A percentile compares a stretch with the other conserved stretches of the same genome.
Conservation (phyloP, 2,329 filamentous ascomycete genomes). For the Trichothecium roseum region DNA sequence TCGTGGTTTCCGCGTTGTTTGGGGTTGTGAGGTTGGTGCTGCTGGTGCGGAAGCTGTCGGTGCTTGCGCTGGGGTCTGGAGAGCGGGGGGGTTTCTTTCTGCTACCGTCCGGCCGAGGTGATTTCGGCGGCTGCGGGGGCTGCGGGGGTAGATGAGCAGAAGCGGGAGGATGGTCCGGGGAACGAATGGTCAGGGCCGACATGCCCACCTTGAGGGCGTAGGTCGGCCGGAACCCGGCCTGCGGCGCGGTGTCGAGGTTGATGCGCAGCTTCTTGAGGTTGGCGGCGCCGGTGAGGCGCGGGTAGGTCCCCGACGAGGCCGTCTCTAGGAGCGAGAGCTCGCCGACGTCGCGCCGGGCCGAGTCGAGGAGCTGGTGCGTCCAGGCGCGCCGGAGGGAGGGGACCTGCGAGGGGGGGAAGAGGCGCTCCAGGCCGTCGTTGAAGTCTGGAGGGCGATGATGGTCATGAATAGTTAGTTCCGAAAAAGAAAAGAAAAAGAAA, state of each 20-base stretch:
- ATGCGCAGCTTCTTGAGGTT: slow-evolving; percentile 34
- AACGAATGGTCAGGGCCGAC: slow-evolving; percentile 13
- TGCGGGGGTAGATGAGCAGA: too few species aligned
- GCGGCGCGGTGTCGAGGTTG: slow-evolving; percentile 32
- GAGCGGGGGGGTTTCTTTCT: too few species aligned
- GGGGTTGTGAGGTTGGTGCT: too few species aligned
- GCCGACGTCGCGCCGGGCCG: slow-evolving; percentile 28
- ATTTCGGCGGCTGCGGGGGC: too few species aligned
- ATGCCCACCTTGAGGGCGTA: slow-evolving; percentile 28
- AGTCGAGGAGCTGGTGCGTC: slow-evolving; percentile 34
- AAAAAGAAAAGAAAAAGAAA: neutral
- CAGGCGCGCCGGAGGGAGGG: slow-evolving; percentile 32
- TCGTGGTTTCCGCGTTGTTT: too few species aligned
- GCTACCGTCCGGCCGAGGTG: too few species aligned
- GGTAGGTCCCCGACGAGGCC: slow-evolving; percentile 29
- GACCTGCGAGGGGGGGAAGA: slow-evolving; percentile 31
- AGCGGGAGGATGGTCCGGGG: too few species aligned
- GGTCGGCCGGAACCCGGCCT: slow-evolving; percentile 28
- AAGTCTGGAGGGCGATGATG: slow-evolving; percentile 20
- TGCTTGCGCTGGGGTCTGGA: too few species aligned
- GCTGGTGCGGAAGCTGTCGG: too few species aligned
- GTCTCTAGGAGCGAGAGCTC: slow-evolving; percentile 31
- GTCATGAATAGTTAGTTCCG: neutral
- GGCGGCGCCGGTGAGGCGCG: slow-evolving; percentile 29
- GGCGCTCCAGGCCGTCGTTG: slow-evolving; percentile 35